phyloP scores from a whole-genome alignment of 805 yeast genomes.

The Brettanomyces sp. region DNA sequence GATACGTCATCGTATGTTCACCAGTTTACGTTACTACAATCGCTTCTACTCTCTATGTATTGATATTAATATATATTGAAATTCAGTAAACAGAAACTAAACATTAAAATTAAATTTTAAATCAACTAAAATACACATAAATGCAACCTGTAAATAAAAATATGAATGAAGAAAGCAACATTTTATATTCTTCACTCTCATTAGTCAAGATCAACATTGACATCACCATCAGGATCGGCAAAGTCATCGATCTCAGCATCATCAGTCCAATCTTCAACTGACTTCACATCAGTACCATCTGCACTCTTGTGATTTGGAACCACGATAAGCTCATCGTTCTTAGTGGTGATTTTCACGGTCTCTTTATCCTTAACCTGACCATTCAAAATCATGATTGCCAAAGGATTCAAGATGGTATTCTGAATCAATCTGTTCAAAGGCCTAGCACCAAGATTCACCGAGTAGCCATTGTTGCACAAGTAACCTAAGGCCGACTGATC shows the following conservation, averaged over 20 bases:
- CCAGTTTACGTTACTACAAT: no score
- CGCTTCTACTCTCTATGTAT: no score
- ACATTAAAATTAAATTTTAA: neutral
- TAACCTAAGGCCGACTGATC: constrained; percentile 71
- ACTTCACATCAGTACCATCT: constrained; percentile 41
- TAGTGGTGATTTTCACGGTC: constrained; percentile 53
- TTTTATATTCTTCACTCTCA: no score
- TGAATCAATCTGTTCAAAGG: constrained; percentile 92
- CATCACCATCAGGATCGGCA: constrained; percentile 9
- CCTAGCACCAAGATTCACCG: constrained; percentile 91
- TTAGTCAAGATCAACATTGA: constrained; percentile 16
- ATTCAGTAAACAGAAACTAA: neutral
- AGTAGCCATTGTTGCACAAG: constrained; percentile 79
- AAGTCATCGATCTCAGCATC: constrained; percentile 53
- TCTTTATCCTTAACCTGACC: constrained; percentile 89
- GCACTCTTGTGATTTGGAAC: constrained; percentile 74
- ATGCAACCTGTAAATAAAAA: no score
- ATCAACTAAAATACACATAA: no score
- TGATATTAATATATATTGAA: neutral
- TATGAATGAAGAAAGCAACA: no score
- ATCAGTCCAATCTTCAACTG: constrained; percentile 52
- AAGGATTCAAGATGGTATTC: constrained; percentile 71
- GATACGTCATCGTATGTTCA: no score
- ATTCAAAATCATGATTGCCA: constrained; percentile 81
- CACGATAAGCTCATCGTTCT: constrained; percentile 63